These are phyloP conservation scores for Heterobasidion occidentale DNA, from an alignment of 1,284 basidiomycete genomes.

Conservation along the genomic window DNA sequence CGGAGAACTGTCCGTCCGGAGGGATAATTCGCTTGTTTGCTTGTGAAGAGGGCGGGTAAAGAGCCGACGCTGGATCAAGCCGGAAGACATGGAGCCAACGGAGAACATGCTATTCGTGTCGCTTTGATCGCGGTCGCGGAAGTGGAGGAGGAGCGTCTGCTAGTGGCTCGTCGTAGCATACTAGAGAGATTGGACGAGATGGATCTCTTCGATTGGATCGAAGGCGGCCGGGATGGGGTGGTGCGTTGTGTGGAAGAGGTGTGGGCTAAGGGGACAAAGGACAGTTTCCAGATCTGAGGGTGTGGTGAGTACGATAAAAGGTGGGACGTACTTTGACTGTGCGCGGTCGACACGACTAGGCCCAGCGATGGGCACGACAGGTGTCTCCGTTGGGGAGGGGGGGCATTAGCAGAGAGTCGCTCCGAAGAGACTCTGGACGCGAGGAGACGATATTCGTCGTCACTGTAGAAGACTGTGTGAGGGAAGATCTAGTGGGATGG, in stretches of 20 bases:
- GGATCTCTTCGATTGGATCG: constrained; percentile 53
- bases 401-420: constrained; percentile 49
- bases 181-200: constrained; percentile 51
- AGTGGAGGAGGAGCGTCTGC: constrained; percentile 35
- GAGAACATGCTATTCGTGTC: constrained; percentile 52
- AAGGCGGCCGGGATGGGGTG: constrained; percentile 44
- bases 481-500: not conserved
- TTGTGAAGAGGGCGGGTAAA: constrained; percentile 33
- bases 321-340: constrained; percentile 7
- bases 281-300: constrained; percentile 12
- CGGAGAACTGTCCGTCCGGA: constrained; percentile 27
- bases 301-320: constrained; percentile 3
- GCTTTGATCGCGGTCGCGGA: constrained; percentile 34
- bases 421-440: constrained; percentile 74
- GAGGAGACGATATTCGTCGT: constrained; percentile 71
- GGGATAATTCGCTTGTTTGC: constrained; percentile 42
- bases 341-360: constrained; percentile 13
- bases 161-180: constrained; percentile 48
- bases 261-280: constrained; percentile 21
- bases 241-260: constrained; percentile 43
- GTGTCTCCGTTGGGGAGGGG: constrained; percentile 52
- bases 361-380: constrained; percentile 45
- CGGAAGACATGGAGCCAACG: constrained; percentile 34
- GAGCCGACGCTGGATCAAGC: constrained; percentile 26
- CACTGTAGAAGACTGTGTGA: constrained; percentile 30